A percentile compares a stretch with the other conserved stretches of the same genome.
These are phyloP conservation scores for Aegilops bicornis DNA, from an alignment of 176 grass and related monocot genomes.

Conservation along the genomic window DNA sequence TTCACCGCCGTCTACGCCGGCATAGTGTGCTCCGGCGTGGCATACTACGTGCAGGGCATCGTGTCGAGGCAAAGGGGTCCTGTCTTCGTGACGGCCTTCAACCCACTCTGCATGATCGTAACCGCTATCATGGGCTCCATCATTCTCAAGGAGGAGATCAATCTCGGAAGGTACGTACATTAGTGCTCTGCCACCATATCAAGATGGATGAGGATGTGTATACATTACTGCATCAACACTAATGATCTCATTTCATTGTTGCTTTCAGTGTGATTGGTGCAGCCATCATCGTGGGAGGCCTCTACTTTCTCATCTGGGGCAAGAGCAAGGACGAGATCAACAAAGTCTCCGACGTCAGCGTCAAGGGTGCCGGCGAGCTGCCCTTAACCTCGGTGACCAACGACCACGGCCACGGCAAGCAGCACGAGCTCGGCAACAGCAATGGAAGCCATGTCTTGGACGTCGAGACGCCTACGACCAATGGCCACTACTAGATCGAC, in stretches of 20 bases:
- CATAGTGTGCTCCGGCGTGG: constrained; percentile 86
- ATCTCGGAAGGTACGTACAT: constrained; percentile 59
- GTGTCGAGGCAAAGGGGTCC: constrained; percentile 79
- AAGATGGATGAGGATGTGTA: neutral
- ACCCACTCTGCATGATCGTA: constrained; percentile 96
- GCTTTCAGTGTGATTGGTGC: constrained; percentile 78
- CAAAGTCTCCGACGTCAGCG: constrained; percentile 13
- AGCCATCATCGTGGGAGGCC: constrained; percentile 77
- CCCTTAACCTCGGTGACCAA: constrained; percentile 31
- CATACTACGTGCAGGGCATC: constrained; percentile 88
- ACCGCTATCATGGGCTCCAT: constrained; percentile 79
- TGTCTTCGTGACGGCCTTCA: constrained; percentile 95
- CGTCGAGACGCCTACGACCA: constrained; percentile 47
- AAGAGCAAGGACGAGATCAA: constrained; percentile 59
- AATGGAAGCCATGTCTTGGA: constrained; percentile 13
- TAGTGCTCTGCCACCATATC: no score
- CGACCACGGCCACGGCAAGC: constrained; percentile 40
- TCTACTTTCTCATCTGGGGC: constrained; percentile 94
- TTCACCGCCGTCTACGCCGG: constrained; percentile 78
- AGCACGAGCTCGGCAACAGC: constrained; percentile 29
- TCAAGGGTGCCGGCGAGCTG: constrained; percentile 45
- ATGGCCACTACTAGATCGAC: constrained; percentile 8
- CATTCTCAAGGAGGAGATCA: constrained; percentile 81
- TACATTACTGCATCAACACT: neutral
- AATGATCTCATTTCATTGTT: neutral